These are phyloP conservation scores for Phanerochaete carnosa DNA, from an alignment of 768 basidiomycete genomes.

Conservation along the genomic window DNA sequence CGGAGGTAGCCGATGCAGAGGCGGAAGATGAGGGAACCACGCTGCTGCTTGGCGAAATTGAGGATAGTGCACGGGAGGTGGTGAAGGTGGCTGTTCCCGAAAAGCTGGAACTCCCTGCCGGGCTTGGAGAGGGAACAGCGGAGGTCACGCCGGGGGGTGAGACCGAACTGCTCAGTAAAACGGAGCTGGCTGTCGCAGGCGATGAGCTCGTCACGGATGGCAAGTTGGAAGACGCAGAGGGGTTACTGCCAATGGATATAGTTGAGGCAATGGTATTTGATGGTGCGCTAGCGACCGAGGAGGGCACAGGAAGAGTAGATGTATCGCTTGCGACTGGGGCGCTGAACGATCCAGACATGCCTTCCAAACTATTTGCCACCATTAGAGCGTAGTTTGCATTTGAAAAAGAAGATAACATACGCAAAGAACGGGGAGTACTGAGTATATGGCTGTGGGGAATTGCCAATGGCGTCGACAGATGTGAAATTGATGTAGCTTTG, in stretches of 20 bases:
- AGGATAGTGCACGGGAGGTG: neutral
- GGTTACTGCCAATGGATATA: constrained; percentile 34
- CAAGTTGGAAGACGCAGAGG: neutral
- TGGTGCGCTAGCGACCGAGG: constrained; percentile 26
- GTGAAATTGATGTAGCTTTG: constrained; percentile 62
- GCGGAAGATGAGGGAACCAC: neutral
- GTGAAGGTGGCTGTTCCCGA: neutral
- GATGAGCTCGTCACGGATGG: neutral
- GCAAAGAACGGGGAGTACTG: constrained; percentile 51
- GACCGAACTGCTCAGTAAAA: neutral
- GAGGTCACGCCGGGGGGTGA: neutral
- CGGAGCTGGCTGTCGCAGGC: neutral
- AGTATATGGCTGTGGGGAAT: constrained; percentile 11
- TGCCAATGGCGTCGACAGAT: constrained; percentile 31
- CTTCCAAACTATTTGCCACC: constrained; percentile 39
- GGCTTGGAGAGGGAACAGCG: neutral
- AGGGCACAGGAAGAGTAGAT: constrained; percentile 37
- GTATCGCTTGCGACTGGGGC: constrained; percentile 48
- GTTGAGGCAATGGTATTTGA: constrained; percentile 16
- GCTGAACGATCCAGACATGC: constrained; percentile 59
- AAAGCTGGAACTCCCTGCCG: neutral
- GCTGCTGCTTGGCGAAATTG: neutral
- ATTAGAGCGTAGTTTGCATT: constrained; percentile 8
- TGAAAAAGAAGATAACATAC: constrained; percentile 18
- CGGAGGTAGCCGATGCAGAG: neutral